Conservation (phyloP, 306 rosid species). For the Pyrus pyrifolia region DNA sequence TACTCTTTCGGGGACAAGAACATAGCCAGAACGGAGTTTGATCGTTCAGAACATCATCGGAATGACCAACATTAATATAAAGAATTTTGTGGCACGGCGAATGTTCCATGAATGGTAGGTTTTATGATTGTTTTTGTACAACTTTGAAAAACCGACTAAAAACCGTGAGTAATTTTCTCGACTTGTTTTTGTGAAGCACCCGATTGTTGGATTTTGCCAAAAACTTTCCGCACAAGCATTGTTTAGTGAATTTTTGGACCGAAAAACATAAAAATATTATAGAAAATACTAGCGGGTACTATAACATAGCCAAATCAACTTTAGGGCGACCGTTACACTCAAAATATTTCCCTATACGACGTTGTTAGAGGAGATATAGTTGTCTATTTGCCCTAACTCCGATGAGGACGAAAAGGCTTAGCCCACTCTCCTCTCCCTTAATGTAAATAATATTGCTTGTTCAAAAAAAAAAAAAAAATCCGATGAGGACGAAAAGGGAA, state of each 20-base stretch:
- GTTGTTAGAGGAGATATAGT: neutral
- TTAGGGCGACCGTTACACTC: neutral
- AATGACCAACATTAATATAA: neutral
- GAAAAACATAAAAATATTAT: too few species aligned
- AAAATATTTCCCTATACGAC: too few species aligned
- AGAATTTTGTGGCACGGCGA: too few species aligned
- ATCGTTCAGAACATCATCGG: neutral
- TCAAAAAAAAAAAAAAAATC: too few species aligned
- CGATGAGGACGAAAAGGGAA: neutral
- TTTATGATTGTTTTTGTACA: neutral
- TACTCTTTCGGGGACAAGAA: neutral
- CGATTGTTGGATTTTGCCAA: neutral
- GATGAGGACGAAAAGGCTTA: neutral
- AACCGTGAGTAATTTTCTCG: too few species aligned
- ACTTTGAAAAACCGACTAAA: neutral
- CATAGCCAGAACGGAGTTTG: neutral
- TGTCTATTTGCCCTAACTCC: neutral
- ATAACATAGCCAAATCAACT: too few species aligned
- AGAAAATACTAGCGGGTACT: too few species aligned
- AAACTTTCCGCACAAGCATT: neutral
- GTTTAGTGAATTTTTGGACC: neutral
- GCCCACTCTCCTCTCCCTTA: too few species aligned
- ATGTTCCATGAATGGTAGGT: too few species aligned
- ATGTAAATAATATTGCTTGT: too few species aligned
- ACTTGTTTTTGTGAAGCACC: too few species aligned